Conservation (phyloP, 1,139 yeast genomes). For the Pichia sp. region DNA sequence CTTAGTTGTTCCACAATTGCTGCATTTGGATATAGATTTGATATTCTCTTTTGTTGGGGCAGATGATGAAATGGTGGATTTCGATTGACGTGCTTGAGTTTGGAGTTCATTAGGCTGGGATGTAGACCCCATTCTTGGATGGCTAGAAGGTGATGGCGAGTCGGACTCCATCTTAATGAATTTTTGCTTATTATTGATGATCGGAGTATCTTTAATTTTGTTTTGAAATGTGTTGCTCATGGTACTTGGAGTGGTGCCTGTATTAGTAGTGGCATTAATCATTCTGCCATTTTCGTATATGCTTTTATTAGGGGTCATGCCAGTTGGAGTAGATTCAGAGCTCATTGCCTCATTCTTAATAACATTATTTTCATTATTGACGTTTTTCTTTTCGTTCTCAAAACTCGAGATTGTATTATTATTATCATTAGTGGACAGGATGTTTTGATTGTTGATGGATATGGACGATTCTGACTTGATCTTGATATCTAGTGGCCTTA, state of each 20-base stretch:
- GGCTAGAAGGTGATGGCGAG: neutral
- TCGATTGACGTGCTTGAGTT: slow-evolving; percentile 18
- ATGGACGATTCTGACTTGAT: slow-evolving; percentile 24
- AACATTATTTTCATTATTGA: neutral
- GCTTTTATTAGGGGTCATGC: too few relatives aligned
- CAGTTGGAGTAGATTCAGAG: neutral
- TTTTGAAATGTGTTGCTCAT: neutral
- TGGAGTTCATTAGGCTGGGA: slow-evolving; percentile 17
- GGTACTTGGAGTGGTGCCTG: neutral
- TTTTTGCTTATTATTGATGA: neutral
- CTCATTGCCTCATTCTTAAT: neutral
- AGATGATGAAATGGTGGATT: slow-evolving; percentile 19
- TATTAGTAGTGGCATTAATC: neutral
- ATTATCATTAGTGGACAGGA: slow-evolving; percentile 11
- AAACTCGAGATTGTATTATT: neutral
- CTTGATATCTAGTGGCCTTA: slow-evolving; percentile 19
- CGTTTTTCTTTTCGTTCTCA: neutral
- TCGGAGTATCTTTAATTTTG: neutral
- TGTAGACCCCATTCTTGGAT: slow-evolving; percentile 1
- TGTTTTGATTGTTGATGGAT: slow-evolving; percentile 22
- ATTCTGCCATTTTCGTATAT: neutral
- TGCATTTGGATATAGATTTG: slow-evolving; percentile 36
- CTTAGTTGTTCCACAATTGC: slow-evolving; percentile 51
- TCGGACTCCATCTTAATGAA: neutral
- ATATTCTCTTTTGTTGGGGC: slow-evolving; percentile 19